Conservation (phyloP, 192 early-diverging fungal species). For the Umbelopsis isabellina region DNA sequence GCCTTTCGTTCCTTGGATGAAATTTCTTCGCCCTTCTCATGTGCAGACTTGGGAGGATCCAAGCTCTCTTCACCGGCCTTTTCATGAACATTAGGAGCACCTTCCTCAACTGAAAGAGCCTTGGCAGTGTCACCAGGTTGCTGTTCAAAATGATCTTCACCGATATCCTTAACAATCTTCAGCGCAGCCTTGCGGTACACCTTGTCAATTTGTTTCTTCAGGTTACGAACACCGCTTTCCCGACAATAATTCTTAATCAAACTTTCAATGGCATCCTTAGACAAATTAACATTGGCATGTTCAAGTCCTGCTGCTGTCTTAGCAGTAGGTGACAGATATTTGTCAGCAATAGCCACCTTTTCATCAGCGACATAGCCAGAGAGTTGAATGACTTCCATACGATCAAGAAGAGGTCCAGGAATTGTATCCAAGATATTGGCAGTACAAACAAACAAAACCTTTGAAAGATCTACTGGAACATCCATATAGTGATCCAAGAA, state of each 20-base stretch:
- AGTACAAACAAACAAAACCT: slow-evolving; percentile 98
- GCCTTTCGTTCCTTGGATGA: slow-evolving; percentile 45
- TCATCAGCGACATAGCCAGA: slow-evolving; percentile 90
- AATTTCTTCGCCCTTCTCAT: slow-evolving; percentile 34
- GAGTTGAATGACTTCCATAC: slow-evolving; percentile 97
- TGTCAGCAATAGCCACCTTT: slow-evolving; percentile 93
- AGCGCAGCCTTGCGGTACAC: slow-evolving; percentile 96
- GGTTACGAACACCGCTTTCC: slow-evolving; percentile 95
- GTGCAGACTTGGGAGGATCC: slow-evolving; percentile 29
- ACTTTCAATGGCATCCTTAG: slow-evolving; percentile 75
- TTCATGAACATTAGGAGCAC: slow-evolving; percentile 35
- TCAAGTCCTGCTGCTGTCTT: slow-evolving; percentile 82
- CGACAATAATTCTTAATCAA: slow-evolving; percentile 93
- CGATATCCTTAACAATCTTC: slow-evolving; percentile 75
- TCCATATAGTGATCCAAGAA: slow-evolving; percentile 99
- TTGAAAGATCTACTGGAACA: slow-evolving; percentile 96
- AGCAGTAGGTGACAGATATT: slow-evolving; percentile 87
- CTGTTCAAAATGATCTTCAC: slow-evolving; percentile 30
- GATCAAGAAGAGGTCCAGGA: slow-evolving; percentile 95
- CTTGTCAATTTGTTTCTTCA: slow-evolving; percentile 99
- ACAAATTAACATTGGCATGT: slow-evolving; percentile 68
- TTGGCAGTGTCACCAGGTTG: slow-evolving; percentile 25
- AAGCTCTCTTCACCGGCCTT: slow-evolving; percentile 37
- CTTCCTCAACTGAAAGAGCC: slow-evolving; percentile 19
- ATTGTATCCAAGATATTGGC: slow-evolving; percentile 98